Evolutionary conservation across 2,329 filamentous ascomycete species (phyloP), one percentile per base, ranked within the genome.

Genomic region (Fusarium buharicum): DNA sequence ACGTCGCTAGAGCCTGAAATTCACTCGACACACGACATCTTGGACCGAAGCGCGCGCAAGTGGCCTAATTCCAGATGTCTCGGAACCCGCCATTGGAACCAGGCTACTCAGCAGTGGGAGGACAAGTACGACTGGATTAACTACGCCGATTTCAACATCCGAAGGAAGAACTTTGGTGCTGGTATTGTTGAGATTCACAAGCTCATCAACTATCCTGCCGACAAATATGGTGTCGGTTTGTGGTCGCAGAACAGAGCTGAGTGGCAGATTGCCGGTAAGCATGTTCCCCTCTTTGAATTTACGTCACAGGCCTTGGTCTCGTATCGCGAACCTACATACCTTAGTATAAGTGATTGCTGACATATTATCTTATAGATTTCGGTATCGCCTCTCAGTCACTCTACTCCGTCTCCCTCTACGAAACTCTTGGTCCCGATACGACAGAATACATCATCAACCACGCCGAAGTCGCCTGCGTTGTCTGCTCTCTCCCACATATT

Each of bases 361-460:
- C 56, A 66, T 48, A 43, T 22, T 22, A 31, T 44, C 33, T 7
- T 14, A 20, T 55, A 92, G 94, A 98, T 81, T 80, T 98, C 72
- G 95, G 87, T 34, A 89, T 91, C 74, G 87, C 91, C 79, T 95
- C 93, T 12, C 95, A 98, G 76, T 86, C 90, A 8, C 86, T 98
- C 27, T 98, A 84, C 78, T 91, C 90, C 18, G 93, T 99, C 51
- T 97, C 94, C 6, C 89, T 99, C 46, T 99, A 99, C 81, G 95
- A 98, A 77, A 97, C 94, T 12, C 86, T 99, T 6, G 94, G 94
- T 10, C 90, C 94, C 12, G 92, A 97, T 67, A 87, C 93, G 3
- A 93, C 91, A 54, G 93, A 98, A 78, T 98, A 91, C 79, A 97
- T 99, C 76, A 90, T 98, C 79, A 96, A 96, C 77, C 94, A 98